A percentile compares a stretch with the other conserved stretches of the same genome.
phyloP scores from a whole-genome alignment of 2,329 filamentous ascomycete genomes.

The Aspergillus sp. region DNA sequence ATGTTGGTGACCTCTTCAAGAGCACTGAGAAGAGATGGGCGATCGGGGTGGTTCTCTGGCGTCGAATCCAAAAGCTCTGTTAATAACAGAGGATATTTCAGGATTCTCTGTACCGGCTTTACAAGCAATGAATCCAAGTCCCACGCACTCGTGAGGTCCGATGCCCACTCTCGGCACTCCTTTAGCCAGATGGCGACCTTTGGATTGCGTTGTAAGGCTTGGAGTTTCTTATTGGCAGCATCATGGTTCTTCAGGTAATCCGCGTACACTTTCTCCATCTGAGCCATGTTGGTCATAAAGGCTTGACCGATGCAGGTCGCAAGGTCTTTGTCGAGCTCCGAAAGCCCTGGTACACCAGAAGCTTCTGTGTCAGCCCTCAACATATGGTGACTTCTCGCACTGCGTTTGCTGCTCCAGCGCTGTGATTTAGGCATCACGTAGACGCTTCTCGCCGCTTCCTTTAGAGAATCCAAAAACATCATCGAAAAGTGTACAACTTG shows the following conservation, averaged over 20 bases:
- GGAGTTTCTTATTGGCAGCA: constrained; percentile 60
- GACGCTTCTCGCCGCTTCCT: constrained; percentile 73
- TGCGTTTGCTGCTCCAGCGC: constrained; percentile 53
- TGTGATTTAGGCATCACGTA: constrained; percentile 65
- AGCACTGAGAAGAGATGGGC: constrained; percentile 65
- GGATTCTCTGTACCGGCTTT: constrained; percentile 91
- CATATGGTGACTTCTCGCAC: constrained; percentile 39
- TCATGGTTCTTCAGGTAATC: constrained; percentile 65
- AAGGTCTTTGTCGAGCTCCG: constrained; percentile 56
- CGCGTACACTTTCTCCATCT: constrained; percentile 64
- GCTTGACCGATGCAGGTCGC: constrained; percentile 58
- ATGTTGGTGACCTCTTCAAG: constrained; percentile 66
- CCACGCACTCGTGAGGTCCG: constrained; percentile 91
- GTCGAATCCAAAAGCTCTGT: constrained; percentile 77
- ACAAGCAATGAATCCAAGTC: constrained; percentile 93
- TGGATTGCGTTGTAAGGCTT: constrained; percentile 50
- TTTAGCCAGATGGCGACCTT: constrained; percentile 76
- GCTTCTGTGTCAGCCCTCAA: constrained; percentile 28
- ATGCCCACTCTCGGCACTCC: constrained; percentile 88
- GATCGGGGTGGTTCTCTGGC: constrained; percentile 78
- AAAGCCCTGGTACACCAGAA: constrained; percentile 27
- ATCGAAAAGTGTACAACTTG: constrained; percentile 87
- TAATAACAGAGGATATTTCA: constrained; percentile 88
- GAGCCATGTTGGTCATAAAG: constrained; percentile 54
- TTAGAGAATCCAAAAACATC: constrained; percentile 73